Evolutionary conservation across 148 eudicot genomes (phyloP).

Genomic region (Spergularia bocconei): DNA sequence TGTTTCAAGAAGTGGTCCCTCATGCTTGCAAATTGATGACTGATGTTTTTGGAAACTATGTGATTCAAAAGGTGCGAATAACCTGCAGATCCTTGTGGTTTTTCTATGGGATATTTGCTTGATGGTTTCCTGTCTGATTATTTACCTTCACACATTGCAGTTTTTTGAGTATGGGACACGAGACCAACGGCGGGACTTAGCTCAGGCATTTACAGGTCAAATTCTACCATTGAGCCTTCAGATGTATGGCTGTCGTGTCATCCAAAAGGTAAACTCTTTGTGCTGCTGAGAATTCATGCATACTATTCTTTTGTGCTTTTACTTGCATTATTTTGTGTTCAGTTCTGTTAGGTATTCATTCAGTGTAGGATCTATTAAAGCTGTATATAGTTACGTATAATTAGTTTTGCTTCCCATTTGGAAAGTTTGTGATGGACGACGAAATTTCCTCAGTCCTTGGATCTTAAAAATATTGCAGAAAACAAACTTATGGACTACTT

Average conservation of each 20-base stretch:
- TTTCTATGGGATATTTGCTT: background rate
- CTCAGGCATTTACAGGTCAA: constrained; percentile 66
- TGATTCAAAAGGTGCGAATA: constrained; percentile 78
- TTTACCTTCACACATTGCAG: constrained; percentile 37
- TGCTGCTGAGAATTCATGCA: background rate
- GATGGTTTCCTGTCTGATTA: background rate
- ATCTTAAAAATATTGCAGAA: background rate
- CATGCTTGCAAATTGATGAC: constrained; percentile 79
- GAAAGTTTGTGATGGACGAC: background rate
- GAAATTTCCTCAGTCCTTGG: background rate
- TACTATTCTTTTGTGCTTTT: background rate
- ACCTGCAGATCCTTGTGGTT: constrained; percentile 1
- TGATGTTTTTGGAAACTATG: constrained; percentile 99
- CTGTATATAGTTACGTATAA: background rate
- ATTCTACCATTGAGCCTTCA: constrained; percentile 79
- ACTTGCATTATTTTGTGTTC: background rate
- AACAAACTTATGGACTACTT: background rate
- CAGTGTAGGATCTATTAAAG: background rate
- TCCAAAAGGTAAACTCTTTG: constrained; percentile 70
- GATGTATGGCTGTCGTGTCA: constrained; percentile 99
- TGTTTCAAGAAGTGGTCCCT: constrained; percentile 81
- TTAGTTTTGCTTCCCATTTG: background rate
- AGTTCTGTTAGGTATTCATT: background rate
- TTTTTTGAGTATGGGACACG: constrained; percentile 80
- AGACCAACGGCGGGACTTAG: constrained; percentile 82